Evolutionary conservation across 495 filamentous ascomycete genomes (phyloP), one percentile per base, ranked within the genome.

Genomic region (Tuber calosporum): DNA sequence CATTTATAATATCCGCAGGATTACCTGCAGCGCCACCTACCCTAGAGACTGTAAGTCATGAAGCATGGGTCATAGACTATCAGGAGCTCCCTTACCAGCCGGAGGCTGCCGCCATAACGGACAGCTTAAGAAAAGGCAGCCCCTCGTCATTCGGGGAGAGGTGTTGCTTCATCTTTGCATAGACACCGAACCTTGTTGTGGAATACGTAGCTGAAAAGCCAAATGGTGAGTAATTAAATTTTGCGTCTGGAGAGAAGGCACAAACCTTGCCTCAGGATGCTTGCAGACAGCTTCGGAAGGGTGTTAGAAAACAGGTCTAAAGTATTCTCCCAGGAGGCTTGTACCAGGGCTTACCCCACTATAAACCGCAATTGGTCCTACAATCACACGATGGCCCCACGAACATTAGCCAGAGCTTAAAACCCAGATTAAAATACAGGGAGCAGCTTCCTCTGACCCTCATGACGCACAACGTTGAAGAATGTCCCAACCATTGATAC

Each of bases 1-100:
- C 95, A 84, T 99, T 99, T 73, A 97, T 86, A 17, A 99, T 91
- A 81, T 99, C 95, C 72, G 94, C 94, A 0, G 93, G 92, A 83
- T 98, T 98, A 72, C 95, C 95, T 17, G 92, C 91, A 11, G 97
- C 82, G 37, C 95, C 95, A 72, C 95, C 95, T 6, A 97, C 83
- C 82, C 76, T 79, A 34, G 1, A 17, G 34, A 73, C 62, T 76
- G 68, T 73, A 38, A 70, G 42, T 30, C 34, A 17, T 53, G 48
- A 17, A 41, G 36, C 19, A 40, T 36, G 17, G 67, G 30, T 39
- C 11, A 68, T 69, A n/a, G n/a, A n/a, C n/a, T n/a, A n/a, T n/a
- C n/a, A n/a, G 71, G 62, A n/a, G 73, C n/a, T 19, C 9, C 36
- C 74, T 58, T 68, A 79, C 78, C 97, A 91, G 67, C 95, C 95